Evolutionary conservation across 805 yeast species (phyloP).

Genomic region (Candida rishiriensis): DNA sequence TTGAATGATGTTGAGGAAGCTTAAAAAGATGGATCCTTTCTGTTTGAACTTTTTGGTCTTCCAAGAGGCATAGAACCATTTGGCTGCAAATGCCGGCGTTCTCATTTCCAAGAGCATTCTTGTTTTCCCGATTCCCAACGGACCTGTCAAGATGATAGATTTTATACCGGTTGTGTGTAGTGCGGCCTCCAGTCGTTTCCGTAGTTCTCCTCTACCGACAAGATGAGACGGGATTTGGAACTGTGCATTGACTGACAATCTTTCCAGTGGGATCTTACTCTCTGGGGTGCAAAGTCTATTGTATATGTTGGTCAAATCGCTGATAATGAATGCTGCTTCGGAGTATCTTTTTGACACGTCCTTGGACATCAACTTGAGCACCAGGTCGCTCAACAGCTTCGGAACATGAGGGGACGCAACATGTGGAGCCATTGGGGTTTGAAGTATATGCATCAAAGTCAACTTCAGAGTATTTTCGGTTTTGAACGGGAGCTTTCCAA

Average conservation of each 20-base stretch:
- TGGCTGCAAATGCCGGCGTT: slow-evolving; percentile 29
- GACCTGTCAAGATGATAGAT: slow-evolving; percentile 35
- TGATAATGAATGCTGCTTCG: slow-evolving; percentile 30
- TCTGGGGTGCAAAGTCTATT: slow-evolving; percentile 13
- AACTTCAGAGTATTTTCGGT: slow-evolving; percentile 36
- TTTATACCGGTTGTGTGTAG: slow-evolving; percentile 19
- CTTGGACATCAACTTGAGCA: slow-evolving; percentile 40
- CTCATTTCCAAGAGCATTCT: slow-evolving; percentile 36
- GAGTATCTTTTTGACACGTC: slow-evolving; percentile 36
- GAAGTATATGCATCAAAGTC: slow-evolving; percentile 36
- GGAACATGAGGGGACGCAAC: slow-evolving; percentile 28
- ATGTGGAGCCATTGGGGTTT: slow-evolving; percentile 39
- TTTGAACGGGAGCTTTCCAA: slow-evolving; percentile 41
- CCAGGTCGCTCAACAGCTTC: slow-evolving; percentile 32
- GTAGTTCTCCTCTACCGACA: slow-evolving; percentile 27
- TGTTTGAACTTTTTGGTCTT: slow-evolving; percentile 23
- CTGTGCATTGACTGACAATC: neutral
- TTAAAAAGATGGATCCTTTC: slow-evolving; percentile 13
- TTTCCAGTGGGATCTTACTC: neutral
- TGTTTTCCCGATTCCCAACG: slow-evolving; percentile 43
- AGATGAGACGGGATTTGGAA: slow-evolving; percentile 21
- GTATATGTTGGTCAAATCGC: slow-evolving; percentile 31
- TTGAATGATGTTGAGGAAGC: slow-evolving; percentile 20
- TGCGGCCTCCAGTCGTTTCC: slow-evolving; percentile 18
- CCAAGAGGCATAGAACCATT: slow-evolving; percentile 31